These are phyloP conservation scores for Wickerhamiella galacta DNA, from an alignment of 805 yeast genomes.

Conservation along the genomic window DNA sequence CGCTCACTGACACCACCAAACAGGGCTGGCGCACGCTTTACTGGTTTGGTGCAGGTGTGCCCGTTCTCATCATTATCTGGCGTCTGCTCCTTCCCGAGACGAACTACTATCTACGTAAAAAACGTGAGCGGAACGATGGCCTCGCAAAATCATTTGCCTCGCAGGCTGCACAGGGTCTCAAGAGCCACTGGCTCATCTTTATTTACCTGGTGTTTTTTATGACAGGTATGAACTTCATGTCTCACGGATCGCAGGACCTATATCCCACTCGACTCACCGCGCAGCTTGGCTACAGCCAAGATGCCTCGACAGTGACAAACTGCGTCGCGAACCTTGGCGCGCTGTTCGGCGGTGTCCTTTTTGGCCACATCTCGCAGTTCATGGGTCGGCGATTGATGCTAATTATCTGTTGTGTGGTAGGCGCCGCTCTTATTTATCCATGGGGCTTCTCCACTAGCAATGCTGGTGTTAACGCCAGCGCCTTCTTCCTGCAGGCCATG, in stretches of 20 bases:
- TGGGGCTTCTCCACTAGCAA: constrained; percentile 32
- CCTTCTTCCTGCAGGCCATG: constrained; percentile 45
- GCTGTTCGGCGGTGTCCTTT: constrained; percentile 41
- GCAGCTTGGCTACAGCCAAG: constrained; percentile 31
- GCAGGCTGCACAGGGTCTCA: constrained; percentile 25
- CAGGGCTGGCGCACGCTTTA: constrained; percentile 56
- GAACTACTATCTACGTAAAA: constrained; percentile 29
- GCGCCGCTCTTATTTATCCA: constrained; percentile 49
- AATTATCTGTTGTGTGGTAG: constrained; percentile 32
- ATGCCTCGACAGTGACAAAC: constrained; percentile 42
- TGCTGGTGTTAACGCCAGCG: constrained; percentile 40
- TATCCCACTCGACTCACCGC: constrained; percentile 44
- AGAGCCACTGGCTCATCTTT: constrained; percentile 42
- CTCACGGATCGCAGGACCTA: constrained; percentile 63
- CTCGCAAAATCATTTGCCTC: constrained; percentile 12
- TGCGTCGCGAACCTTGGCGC: constrained; percentile 54
- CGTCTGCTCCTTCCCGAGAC: constrained; percentile 46
- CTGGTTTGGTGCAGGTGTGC: constrained; percentile 61
- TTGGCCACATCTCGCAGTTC: constrained; percentile 40
- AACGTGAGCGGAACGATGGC: constrained; percentile 10
- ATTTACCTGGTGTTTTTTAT: constrained; percentile 41
- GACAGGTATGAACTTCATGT: constrained; percentile 55
- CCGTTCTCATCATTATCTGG: constrained; percentile 41
- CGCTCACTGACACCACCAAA: constrained; percentile 30
- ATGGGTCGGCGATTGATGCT: constrained; percentile 47